Evolutionary conservation across 1,284 basidiomycete genomes (phyloP).

Genomic region (Ganoderma sp.): DNA sequence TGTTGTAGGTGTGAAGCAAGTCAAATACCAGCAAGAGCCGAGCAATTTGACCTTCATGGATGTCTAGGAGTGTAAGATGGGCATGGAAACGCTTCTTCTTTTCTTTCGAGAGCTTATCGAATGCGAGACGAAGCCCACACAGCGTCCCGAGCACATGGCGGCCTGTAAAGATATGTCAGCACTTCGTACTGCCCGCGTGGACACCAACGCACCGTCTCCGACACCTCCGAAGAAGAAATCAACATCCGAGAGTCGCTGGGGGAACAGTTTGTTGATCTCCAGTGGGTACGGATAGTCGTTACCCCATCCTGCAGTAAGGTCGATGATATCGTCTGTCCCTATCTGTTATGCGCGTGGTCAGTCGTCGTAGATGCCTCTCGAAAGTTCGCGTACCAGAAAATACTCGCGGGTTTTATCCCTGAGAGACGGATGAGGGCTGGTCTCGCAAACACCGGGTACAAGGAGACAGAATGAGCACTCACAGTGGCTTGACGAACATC

Average conservation of each 20-base stretch:
- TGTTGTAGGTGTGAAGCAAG: conserved; percentile 25
- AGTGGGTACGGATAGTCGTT: neutral
- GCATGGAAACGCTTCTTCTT: conserved; percentile 22
- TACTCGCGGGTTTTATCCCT: neutral
- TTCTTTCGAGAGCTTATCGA: conserved; percentile 20
- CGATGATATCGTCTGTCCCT: neutral
- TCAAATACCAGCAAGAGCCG: conserved; percentile 35
- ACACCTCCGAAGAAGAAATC: neutral
- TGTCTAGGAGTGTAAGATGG: conserved; percentile 36
- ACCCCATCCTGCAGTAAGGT: neutral
- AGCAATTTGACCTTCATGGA: conserved; percentile 35
- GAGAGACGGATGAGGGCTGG: neutral
- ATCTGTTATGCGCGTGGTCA: neutral
- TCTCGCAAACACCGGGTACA: neutral
- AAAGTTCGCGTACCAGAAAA: neutral
- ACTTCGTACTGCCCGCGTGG: neutral
- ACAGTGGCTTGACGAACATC: neutral
- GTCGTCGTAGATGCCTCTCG: neutral
- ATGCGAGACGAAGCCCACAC: conserved; percentile 28
- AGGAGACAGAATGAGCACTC: neutral
- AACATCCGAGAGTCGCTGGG: neutral
- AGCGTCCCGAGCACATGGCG: conserved; percentile 35
- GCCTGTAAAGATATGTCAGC: conserved; percentile 12
- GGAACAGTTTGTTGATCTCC: neutral
- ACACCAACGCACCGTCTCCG: neutral